These are phyloP conservation scores for Prunus mongolica DNA, from an alignment of 306 rosid genomes.

Conservation along the genomic window DNA sequence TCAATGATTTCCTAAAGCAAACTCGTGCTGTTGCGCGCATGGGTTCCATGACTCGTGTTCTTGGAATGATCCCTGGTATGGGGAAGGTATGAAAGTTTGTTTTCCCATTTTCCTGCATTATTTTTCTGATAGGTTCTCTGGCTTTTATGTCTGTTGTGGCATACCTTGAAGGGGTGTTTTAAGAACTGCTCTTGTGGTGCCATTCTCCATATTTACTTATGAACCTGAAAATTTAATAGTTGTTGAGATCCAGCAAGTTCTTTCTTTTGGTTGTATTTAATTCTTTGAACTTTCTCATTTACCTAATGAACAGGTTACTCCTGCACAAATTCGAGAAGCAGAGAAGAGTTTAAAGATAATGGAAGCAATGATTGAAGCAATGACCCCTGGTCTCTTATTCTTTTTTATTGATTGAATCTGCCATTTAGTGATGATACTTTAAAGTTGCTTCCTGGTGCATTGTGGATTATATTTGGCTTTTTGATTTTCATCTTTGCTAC, in stretches of 20 bases:
- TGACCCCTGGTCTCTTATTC: constrained; percentile 75
- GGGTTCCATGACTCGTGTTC: constrained; percentile 98
- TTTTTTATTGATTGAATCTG: constrained; percentile 12
- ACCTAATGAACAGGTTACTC: constrained; percentile 68
- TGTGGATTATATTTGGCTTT: not conserved
- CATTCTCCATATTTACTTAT: constrained; percentile 5
- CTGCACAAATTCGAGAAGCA: constrained; percentile 96
- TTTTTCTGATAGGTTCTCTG: not conserved
- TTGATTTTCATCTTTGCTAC: constrained; percentile 27
- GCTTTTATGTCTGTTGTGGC: not conserved
- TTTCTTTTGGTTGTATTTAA: not conserved
- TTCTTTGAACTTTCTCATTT: not conserved
- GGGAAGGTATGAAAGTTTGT: constrained; percentile 64
- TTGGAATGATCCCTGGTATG: constrained; percentile 99
- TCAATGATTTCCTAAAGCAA: constrained; percentile 96
- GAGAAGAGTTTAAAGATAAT: constrained; percentile 81
- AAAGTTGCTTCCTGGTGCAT: constrained; percentile 1
- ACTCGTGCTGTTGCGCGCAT: constrained; percentile 88
- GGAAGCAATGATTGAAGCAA: constrained; percentile 97
- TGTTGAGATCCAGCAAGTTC: not conserved
- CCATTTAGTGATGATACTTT: not conserved
- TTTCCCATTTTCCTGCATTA: not conserved
- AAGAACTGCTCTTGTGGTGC: not conserved
- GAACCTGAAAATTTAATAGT: not conserved
- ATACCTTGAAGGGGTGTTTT: not conserved